Percentiles rank a stretch among this genome's conserved stretches.
Evolutionary conservation across 768 basidiomycete species (phyloP).

Genomic region (Boletus rufocinnamomeus): DNA sequence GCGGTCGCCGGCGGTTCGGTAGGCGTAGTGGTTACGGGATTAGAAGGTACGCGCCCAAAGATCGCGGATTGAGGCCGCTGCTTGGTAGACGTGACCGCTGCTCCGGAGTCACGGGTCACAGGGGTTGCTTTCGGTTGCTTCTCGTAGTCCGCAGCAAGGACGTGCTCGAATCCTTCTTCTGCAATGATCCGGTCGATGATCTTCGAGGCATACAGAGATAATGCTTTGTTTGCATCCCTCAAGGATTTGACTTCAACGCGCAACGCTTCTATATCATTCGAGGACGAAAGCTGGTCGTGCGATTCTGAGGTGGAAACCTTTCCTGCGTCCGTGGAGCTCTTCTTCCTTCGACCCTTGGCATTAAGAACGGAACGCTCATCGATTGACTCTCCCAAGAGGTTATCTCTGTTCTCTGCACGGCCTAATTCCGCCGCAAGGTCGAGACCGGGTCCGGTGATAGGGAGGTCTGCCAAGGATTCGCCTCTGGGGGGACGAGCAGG

Average conservation of each 20-base stretch:
- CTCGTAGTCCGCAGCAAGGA: slow-evolving; percentile 91
- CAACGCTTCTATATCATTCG: slow-evolving; percentile 71
- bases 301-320: slow-evolving; percentile 40
- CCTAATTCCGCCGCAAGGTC: slow-evolving; percentile 92
- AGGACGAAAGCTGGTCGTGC: slow-evolving; percentile 44
- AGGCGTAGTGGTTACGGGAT: slow-evolving; percentile 41
- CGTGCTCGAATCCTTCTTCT: slow-evolving; percentile 96
- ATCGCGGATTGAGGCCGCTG: slow-evolving; percentile 64
- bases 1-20: slow-evolving; percentile 24
- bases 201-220: slow-evolving; percentile 94
- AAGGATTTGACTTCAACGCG: slow-evolving; percentile 87
- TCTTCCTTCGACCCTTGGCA: slow-evolving; percentile 50
- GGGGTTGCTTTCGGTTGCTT: slow-evolving; percentile 51
- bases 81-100: slow-evolving; percentile 35
- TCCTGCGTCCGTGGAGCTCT: slow-evolving; percentile 32
- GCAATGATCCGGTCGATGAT: slow-evolving; percentile 97
- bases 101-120: slow-evolving; percentile 27
- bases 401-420: slow-evolving; percentile 87
- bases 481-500: slow-evolving; percentile 51
- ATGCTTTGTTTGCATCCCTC: slow-evolving; percentile 93
- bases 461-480: slow-evolving; percentile 83
- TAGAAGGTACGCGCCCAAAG: slow-evolving; percentile 40
- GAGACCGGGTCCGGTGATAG: slow-evolving; percentile 85
- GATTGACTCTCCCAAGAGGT: slow-evolving; percentile 55
- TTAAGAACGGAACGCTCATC: slow-evolving; percentile 51